Evolutionary conservation across 1,284 basidiomycete genomes (phyloP).

Genomic region (Naganishia sp.): DNA sequence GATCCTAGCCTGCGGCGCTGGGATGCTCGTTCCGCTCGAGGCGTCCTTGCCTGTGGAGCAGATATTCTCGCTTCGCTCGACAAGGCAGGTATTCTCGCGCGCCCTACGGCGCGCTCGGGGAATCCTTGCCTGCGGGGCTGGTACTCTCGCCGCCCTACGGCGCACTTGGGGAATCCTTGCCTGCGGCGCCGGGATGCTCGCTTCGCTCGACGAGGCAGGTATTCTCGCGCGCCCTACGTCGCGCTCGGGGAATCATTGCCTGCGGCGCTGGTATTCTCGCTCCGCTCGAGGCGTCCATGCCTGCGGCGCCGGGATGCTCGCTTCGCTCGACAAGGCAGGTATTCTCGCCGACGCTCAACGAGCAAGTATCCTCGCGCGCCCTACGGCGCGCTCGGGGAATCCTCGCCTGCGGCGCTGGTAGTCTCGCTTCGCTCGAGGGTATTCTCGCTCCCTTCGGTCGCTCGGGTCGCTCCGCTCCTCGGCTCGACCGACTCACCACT

Average conservation of each 20-base stretch:
- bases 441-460: neutral
- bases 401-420: too few species aligned
- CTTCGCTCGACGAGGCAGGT: neutral
- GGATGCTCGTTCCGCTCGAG: too few species aligned
- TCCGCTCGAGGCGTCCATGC: neutral
- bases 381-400: too few species aligned
- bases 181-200: neutral
- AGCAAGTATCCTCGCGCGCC: neutral
- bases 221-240: too few species aligned
- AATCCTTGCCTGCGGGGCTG: neutral
- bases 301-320: neutral
- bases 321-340: neutral
- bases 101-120: too few species aligned
- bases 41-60: too few species aligned
- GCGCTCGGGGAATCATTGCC: too few species aligned
- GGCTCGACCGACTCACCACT: slow-evolving; percentile 36
- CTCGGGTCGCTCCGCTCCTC: neutral
- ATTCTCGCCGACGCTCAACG: neutral
- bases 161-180: neutral
- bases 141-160: too few species aligned
- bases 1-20: neutral
- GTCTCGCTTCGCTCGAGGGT: neutral
- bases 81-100: too few species aligned
- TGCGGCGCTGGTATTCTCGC: neutral
- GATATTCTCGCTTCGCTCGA: too few species aligned